These are phyloP conservation scores for Blastobotrys raffinosifermentans DNA, from an alignment of 1,139 yeast species.

Conservation along the genomic window DNA sequence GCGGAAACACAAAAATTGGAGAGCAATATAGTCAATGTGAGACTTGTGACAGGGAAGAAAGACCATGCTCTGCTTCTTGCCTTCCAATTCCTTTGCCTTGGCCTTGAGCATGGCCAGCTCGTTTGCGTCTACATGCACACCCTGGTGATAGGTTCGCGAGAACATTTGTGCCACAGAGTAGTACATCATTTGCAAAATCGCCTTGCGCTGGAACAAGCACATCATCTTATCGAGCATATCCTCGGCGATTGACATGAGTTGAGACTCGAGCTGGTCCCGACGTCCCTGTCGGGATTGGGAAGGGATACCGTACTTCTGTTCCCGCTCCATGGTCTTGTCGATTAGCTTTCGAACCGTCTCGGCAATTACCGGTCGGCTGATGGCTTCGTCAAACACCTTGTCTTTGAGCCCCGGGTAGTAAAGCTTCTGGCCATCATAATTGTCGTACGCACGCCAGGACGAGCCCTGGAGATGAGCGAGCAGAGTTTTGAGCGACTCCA, in stretches of 20 bases:
- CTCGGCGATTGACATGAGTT: conserved; percentile 30
- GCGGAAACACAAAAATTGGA: conserved; percentile 53
- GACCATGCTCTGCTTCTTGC: conserved; percentile 34
- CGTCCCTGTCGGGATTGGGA: conserved; percentile 23
- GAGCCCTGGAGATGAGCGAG: conserved; percentile 32
- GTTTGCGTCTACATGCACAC: conserved; percentile 35
- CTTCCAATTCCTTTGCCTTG: conserved; percentile 33
- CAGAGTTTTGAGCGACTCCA: conserved; percentile 28
- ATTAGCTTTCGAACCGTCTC: conserved; percentile 31
- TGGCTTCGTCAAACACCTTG: conserved; percentile 26
- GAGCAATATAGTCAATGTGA: conserved; percentile 58
- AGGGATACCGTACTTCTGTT: conserved; percentile 19
- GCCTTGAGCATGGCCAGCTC: conserved; percentile 32
- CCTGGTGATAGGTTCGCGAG: conserved; percentile 39
- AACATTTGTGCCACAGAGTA: conserved; percentile 37
- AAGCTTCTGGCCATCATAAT: conserved; percentile 34
- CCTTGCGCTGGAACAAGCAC: conserved; percentile 32
- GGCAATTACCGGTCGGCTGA: conserved; percentile 29
- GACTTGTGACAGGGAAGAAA: conserved; percentile 53
- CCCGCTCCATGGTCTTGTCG: conserved; percentile 28
- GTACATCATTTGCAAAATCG: conserved; percentile 32
- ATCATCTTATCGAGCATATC: conserved; percentile 32
- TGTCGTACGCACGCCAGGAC: conserved; percentile 36
- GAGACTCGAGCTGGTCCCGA: conserved; percentile 23
- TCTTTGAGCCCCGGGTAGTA: conserved; percentile 33